Conservation (phyloP, 768 basidiomycete genomes). For the Leccinum uliginosum region DNA sequence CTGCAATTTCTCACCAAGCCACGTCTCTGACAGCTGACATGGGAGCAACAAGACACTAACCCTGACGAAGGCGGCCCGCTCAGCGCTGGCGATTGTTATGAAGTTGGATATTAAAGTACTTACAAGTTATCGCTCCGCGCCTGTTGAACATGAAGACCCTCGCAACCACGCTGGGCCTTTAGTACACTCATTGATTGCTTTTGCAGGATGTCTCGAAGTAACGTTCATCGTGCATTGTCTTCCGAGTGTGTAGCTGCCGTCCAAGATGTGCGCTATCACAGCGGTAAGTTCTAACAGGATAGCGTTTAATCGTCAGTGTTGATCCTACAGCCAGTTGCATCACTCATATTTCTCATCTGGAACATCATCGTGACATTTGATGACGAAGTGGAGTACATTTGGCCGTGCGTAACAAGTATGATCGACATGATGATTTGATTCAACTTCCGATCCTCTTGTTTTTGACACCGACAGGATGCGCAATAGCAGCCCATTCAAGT, state of each 20-base stretch:
- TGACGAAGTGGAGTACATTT: slow-evolving; percentile 19
- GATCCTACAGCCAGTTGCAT: slow-evolving; percentile 7
- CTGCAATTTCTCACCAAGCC: neutral
- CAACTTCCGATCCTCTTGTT: neutral
- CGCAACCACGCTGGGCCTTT: neutral
- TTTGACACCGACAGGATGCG: slow-evolving; percentile 17
- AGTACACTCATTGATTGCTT: neutral
- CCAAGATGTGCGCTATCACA: neutral
- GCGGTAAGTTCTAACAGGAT: neutral
- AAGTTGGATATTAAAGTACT: neutral
- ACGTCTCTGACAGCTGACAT: neutral
- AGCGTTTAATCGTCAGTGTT: neutral
- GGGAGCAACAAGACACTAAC: neutral
- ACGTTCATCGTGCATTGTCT: neutral
- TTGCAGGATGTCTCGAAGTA: neutral
- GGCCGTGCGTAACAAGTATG: slow-evolving; percentile 4
- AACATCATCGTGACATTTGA: slow-evolving; percentile 9
- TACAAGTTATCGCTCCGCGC: neutral
- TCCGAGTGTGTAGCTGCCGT: neutral
- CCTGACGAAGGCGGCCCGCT: neutral
- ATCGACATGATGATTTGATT: neutral
- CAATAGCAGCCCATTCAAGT: slow-evolving; percentile 21
- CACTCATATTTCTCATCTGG: slow-evolving; percentile 15
- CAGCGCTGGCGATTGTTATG: neutral
- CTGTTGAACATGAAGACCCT: neutral